Base-by-base conservation (phyloP, 805 yeast species). In the Lipomyces spencermartinsiae region DNA sequence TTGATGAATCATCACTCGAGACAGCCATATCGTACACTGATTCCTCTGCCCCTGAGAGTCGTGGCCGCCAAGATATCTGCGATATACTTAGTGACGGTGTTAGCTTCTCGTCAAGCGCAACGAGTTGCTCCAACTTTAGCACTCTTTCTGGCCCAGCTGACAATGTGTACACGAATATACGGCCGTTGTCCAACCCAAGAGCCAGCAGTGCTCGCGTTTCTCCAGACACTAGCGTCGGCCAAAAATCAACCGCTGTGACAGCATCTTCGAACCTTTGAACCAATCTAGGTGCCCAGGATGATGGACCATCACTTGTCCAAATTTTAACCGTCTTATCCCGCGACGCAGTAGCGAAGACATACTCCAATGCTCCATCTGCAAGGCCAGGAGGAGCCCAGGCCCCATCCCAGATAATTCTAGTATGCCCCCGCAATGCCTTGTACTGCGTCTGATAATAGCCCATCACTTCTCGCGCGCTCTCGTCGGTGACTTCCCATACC, bases 331-430 rank as follows among this genome's bases (percentile, higher is more conserved):
- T 84, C 75, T 89, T 90, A 77, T 95, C 99, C 77, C 99, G 86
- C 1, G 74, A 70, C 39, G 62, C 74, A 5, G 75, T 72, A 10
- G 73, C 83, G 75, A 94, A 93, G n/a, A 77, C 76, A 33, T 62
- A 55, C 12, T 29, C 37, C n/a, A 22, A 31, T 8, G 9, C 39
- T 19, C 54, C 62, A 1, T 25, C n/a, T 25, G 43, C 25, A 14
- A 62, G 19, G 2, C 62, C 69, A 4, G 29, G 31, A 4, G 93
- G 92, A 0, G 88, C 81, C 97, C 98, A 95, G 51, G 90, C 85
- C 76, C 94, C 89, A 80, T 95, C 98, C 99, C 99, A 96, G 56
- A 95, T 86, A 74, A 95, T 94, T 78, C 98, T 86, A 1, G 89
- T 78, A 76, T 96, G 99, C 0, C 97, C 97, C 76, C 90, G 92